Evolutionary conservation across 768 basidiomycete species (phyloP).

Genomic region (Bullera alba): DNA sequence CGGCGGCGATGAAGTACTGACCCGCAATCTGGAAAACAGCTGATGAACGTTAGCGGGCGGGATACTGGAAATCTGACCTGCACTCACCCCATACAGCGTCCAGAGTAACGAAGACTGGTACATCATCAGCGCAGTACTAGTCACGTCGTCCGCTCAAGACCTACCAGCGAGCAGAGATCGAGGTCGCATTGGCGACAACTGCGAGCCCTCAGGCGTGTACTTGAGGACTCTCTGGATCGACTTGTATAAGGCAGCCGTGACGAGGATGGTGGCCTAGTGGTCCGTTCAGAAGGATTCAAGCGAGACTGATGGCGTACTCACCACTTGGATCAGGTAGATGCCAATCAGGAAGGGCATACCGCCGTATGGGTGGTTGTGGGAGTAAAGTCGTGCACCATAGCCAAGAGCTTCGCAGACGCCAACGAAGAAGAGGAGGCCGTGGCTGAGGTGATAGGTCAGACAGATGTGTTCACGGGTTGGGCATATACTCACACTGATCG

Average conservation of each 20-base stretch:
- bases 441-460: neutral
- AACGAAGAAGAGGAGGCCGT: constrained; percentile 17
- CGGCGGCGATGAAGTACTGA: constrained; percentile 18
- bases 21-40: constrained; percentile 27
- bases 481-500: constrained; percentile 16
- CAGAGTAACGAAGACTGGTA: constrained; percentile 23
- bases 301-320: constrained; percentile 4
- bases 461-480: neutral
- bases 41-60: neutral
- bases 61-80: neutral
- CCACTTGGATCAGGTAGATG: constrained; percentile 19
- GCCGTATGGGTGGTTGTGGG: constrained; percentile 9
- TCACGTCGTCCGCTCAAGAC: too few species aligned
- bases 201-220: constrained; percentile 19
- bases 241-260: constrained; percentile 29
- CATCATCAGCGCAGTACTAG: too few species aligned
- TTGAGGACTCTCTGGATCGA: constrained; percentile 25
- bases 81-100: constrained; percentile 22
- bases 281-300: neutral
- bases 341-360: constrained; percentile 22
- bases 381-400: constrained; percentile 26
- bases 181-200: constrained; percentile 24
- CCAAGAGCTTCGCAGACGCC: constrained; percentile 21
- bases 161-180: constrained; percentile 22
- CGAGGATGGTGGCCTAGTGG: constrained; percentile 29